Conservation (phyloP, 2,329 filamentous ascomycete genomes). For the Penicillium frequentans region DNA sequence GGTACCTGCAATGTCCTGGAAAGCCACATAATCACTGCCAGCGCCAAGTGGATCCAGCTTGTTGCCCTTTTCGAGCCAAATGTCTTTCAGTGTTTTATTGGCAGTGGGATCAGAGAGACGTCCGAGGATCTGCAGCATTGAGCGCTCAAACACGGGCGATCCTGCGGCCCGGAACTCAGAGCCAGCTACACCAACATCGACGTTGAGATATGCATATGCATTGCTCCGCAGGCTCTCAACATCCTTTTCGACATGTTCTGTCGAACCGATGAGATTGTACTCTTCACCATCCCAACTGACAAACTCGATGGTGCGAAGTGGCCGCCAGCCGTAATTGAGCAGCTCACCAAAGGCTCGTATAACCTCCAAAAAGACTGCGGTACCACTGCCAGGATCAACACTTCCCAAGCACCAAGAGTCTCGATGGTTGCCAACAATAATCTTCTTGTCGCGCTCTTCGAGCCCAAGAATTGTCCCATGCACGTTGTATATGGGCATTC, state of each 20-base stretch:
- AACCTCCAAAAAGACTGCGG: constrained; percentile 87
- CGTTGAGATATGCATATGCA: constrained; percentile 85
- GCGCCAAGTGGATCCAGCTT: constrained; percentile 69
- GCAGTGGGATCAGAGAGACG: constrained; percentile 70
- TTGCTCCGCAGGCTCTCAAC: constrained; percentile 70
- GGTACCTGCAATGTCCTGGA: constrained; percentile 86
- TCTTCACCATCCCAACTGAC: constrained; percentile 94
- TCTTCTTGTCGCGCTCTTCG: constrained; percentile 77
- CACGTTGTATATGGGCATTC: constrained; percentile 89
- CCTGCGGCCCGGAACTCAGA: constrained; percentile 72
- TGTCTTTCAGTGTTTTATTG: constrained; percentile 70
- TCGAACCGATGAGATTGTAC: constrained; percentile 92
- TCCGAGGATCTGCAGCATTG: constrained; percentile 71
- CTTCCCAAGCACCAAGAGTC: constrained; percentile 91
- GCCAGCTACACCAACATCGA: constrained; percentile 80
- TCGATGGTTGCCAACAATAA: constrained; percentile 90
- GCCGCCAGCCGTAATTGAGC: constrained; percentile 76
- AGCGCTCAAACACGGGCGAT: constrained; percentile 74
- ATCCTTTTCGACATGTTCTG: constrained; percentile 89
- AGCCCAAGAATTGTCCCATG: constrained; percentile 80
- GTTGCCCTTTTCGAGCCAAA: constrained; percentile 67
- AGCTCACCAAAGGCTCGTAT: constrained; percentile 81
- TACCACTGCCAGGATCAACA: constrained; percentile 81
- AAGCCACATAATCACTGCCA: constrained; percentile 81
- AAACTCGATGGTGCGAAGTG: constrained; percentile 92